phyloP scores from a whole-genome alignment of 2,329 filamentous ascomycete genomes.

The Hymenoscyphus occultus region DNA sequence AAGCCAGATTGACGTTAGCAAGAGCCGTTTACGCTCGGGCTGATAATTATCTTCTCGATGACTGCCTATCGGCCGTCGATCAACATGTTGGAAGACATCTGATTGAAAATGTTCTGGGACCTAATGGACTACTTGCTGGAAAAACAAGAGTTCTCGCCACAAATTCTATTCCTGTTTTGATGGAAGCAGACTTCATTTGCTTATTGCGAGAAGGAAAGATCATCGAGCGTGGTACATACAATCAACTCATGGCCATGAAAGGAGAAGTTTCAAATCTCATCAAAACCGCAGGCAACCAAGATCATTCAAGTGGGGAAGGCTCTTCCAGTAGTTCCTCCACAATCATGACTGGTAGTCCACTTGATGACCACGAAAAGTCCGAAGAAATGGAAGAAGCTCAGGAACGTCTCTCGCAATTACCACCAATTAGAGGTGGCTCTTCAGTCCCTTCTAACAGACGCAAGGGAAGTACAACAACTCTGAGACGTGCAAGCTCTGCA shows the following conservation, averaged over 20 bases:
- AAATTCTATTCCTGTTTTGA: slow-evolving; percentile 88
- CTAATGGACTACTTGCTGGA: slow-evolving; percentile 73
- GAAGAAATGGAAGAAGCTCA: slow-evolving; percentile 71
- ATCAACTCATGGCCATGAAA: slow-evolving; percentile 89
- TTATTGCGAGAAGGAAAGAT: slow-evolving; percentile 81
- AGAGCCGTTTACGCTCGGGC: slow-evolving; percentile 93
- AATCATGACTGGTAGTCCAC: slow-evolving; percentile 46
- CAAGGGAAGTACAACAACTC: slow-evolving; percentile 70
- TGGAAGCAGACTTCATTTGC: slow-evolving; percentile 84
- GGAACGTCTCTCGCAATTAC: slow-evolving; percentile 71
- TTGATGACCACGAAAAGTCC: slow-evolving; percentile 50
- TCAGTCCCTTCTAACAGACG: slow-evolving; percentile 50
- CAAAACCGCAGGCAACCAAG: slow-evolving; percentile 65
- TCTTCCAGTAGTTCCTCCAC: slow-evolving; percentile 56
- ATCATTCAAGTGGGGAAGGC: slow-evolving; percentile 41
- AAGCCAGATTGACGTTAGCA: slow-evolving; percentile 86
- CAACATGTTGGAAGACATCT: slow-evolving; percentile 94
- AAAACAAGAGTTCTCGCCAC: slow-evolving; percentile 94
- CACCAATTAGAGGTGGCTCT: slow-evolving; percentile 63
- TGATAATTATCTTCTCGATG: slow-evolving; percentile 94
- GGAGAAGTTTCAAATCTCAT: slow-evolving; percentile 84
- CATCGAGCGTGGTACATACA: slow-evolving; percentile 84
- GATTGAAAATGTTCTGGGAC: slow-evolving; percentile 88
- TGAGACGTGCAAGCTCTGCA: slow-evolving; percentile 86
- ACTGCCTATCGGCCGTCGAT: slow-evolving; percentile 95